Percentiles rank a stretch among this genome's conserved stretches.
These are phyloP conservation scores for Pythium scleroteichum DNA, from an alignment of 352 stramenopile species.

Conservation along the genomic window DNA sequence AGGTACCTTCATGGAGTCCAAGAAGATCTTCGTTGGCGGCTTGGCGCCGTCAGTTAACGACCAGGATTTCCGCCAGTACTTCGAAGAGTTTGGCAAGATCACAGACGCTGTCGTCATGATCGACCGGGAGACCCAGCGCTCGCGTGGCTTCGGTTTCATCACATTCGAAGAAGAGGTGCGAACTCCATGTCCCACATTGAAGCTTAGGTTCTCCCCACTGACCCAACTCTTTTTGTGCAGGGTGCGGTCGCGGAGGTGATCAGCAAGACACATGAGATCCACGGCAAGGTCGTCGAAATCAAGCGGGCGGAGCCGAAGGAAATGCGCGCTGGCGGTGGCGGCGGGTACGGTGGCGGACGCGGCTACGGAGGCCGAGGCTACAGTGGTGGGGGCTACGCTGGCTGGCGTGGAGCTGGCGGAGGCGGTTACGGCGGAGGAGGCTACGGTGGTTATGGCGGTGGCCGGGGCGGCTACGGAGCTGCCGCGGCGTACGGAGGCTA, in stretches of 20 bases:
- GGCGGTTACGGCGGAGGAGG: slow-evolving; percentile 36
- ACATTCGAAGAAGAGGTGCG: slow-evolving; percentile 90
- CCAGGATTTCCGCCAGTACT: slow-evolving; percentile 91
- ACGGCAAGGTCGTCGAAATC: slow-evolving; percentile 90
- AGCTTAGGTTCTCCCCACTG: background rate
- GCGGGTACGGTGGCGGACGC: slow-evolving; percentile 18
- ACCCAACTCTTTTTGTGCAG: slow-evolving; percentile 20
- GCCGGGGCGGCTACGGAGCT: slow-evolving; percentile 32
- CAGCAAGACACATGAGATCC: slow-evolving; percentile 88
- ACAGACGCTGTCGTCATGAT: slow-evolving; percentile 93
- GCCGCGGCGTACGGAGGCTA: slow-evolving; percentile 29
- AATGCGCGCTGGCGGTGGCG: slow-evolving; percentile 38
- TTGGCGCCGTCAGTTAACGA: slow-evolving; percentile 84
- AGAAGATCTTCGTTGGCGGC: slow-evolving; percentile 94
- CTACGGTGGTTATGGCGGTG: slow-evolving; percentile 42
- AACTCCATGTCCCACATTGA: background rate
- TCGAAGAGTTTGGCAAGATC: slow-evolving; percentile 90
- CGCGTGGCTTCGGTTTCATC: slow-evolving; percentile 92
- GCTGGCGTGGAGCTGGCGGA: slow-evolving; percentile 18
- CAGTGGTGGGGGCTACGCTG: slow-evolving; percentile 28
- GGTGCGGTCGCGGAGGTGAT: slow-evolving; percentile 87
- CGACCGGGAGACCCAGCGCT: slow-evolving; percentile 90
- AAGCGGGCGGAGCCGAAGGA: slow-evolving; percentile 88
- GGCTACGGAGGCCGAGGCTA: slow-evolving; percentile 32
- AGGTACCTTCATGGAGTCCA: slow-evolving; percentile 60